These are phyloP conservation scores for Aspergillus uvarum DNA, from an alignment of 2,329 filamentous ascomycete genomes.

Conservation along the genomic window DNA sequence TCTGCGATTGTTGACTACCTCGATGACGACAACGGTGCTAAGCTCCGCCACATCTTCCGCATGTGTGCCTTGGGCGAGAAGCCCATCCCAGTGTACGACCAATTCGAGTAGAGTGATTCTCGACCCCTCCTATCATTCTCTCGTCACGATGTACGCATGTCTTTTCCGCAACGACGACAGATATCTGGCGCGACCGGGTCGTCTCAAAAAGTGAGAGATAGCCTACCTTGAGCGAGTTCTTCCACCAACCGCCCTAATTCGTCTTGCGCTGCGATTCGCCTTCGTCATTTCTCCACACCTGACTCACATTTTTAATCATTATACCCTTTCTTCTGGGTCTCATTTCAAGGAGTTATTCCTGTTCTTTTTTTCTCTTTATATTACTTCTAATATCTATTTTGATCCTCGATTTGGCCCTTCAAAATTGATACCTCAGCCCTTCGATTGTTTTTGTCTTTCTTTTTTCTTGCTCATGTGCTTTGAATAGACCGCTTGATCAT, in stretches of 20 bases:
- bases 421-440: neutral
- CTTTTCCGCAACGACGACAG: neutral
- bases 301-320: neutral
- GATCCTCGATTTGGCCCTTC: neutral
- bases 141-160: neutral
- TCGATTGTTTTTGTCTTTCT: neutral
- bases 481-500: neutral
- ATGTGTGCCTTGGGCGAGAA: conserved; percentile 51
- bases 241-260: too few relatives aligned
- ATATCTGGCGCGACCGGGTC: neutral
- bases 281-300: neutral
- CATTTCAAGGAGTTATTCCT: neutral
- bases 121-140: neutral
- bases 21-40: conserved; percentile 47
- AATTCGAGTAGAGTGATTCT: conserved; percentile 26
- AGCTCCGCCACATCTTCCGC: conserved; percentile 53
- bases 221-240: neutral
- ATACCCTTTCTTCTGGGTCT: neutral
- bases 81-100: conserved; percentile 47
- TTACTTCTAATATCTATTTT: neutral
- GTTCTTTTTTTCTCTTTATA: neutral
- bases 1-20: conserved; percentile 53
- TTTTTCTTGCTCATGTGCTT: neutral
- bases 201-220: neutral
- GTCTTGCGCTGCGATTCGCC: too few relatives aligned